A percentile compares a stretch with the other conserved stretches of the same genome.
Conservation (phyloP, 352 stramenopile genomes). For the Phytophthora citrophthora region DNA sequence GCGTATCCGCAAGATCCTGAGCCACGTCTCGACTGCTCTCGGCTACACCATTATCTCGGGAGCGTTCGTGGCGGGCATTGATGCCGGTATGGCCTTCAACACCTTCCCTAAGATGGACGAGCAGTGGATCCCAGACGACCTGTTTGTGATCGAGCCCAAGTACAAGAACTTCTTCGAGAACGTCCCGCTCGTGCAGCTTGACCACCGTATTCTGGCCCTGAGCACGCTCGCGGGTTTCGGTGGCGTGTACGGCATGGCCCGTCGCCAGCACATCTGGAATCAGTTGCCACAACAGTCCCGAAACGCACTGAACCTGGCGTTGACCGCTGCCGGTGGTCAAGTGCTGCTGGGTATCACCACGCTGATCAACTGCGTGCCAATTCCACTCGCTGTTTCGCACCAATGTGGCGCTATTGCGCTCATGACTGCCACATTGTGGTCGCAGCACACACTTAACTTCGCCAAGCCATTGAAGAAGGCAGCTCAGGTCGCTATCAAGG, state of each 20-base stretch:
- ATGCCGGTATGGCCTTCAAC: constrained; percentile 98
- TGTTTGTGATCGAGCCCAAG: constrained; percentile 90
- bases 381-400: constrained; percentile 95
- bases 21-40: constrained; percentile 64
- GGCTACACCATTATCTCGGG: constrained; percentile 88
- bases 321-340: constrained; percentile 74
- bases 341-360: constrained; percentile 97
- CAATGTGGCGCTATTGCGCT: constrained; percentile 97
- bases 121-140: constrained; percentile 94
- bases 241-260: constrained; percentile 69
- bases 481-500: constrained; percentile 48
- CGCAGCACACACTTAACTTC: constrained; percentile 91
- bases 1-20: constrained; percentile 72
- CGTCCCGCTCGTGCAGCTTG: constrained; percentile 98
- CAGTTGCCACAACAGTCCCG: constrained; percentile 83
- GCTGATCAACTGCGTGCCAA: constrained; percentile 96
- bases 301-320: constrained; percentile 79
- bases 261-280: constrained; percentile 82
- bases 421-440: constrained; percentile 93
- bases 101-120: constrained; percentile 97
- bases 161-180: constrained; percentile 99
- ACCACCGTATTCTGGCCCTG: constrained; percentile 96
- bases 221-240: constrained; percentile 84
- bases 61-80: constrained; percentile 98
- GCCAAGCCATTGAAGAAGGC: constrained; percentile 61